Conservation (phyloP, 2,329 filamentous ascomycete genomes). For the Paecilomyces sp. region DNA sequence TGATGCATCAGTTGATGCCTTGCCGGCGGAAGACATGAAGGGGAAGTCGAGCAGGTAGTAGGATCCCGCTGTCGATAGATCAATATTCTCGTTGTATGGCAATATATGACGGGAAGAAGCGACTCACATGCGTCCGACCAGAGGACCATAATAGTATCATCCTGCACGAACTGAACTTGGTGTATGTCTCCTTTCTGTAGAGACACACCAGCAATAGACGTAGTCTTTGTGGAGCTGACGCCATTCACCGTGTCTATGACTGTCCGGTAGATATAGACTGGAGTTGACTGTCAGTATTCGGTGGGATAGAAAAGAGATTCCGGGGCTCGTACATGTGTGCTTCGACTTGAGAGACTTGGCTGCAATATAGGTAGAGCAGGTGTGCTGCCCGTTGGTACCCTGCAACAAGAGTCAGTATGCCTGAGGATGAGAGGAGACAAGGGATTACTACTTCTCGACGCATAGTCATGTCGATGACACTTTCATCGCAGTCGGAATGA, state of each 20-base stretch:
- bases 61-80: conserved; percentile 12
- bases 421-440: background rate
- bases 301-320: background rate
- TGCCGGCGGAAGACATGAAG: conserved; percentile 14
- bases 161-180: conserved; percentile 63
- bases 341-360: conserved; percentile 25
- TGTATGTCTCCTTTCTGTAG: conserved; percentile 32
- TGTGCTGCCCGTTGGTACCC: conserved; percentile 15
- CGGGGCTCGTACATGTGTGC: conserved; percentile 19
- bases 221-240: conserved; percentile 44
- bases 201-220: conserved; percentile 22
- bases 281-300: background rate
- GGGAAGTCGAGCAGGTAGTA: conserved; percentile 28
- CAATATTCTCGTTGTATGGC: background rate
- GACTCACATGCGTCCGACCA: conserved; percentile 32
- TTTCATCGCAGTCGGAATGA: conserved; percentile 30
- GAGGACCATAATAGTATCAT: conserved; percentile 55
- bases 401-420: conserved; percentile 4
- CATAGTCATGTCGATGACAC: conserved; percentile 53
- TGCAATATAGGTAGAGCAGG: conserved; percentile 27
- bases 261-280: conserved; percentile 54
- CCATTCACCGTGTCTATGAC: conserved; percentile 50
- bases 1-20: conserved; percentile 3
- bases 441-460: conserved; percentile 36
- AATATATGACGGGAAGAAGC: background rate